Conservation (phyloP, 306 rosid genomes). For the Fagus sylvatica region DNA sequence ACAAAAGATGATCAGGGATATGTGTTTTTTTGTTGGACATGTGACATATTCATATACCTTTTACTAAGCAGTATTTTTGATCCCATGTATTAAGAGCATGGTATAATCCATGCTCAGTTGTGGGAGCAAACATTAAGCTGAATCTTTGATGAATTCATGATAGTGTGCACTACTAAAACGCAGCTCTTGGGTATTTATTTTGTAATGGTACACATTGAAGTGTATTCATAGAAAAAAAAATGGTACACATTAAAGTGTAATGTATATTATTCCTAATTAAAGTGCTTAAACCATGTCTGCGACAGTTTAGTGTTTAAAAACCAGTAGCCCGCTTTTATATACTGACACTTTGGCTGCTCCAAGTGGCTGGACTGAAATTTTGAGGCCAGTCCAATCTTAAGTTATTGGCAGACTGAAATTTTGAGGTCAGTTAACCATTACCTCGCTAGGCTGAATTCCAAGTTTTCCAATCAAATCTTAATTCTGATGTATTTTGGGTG, state of each 20-base stretch:
- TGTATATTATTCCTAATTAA: background rate
- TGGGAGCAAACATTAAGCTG: background rate
- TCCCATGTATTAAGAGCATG: background rate
- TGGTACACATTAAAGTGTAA: background rate
- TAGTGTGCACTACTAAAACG: background rate
- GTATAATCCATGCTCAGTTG: background rate
- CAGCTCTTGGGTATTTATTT: background rate
- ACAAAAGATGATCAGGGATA: background rate
- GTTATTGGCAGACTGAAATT: background rate
- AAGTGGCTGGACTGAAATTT: background rate
- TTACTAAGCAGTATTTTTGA: background rate
- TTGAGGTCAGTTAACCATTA: background rate
- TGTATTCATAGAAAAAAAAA: background rate
- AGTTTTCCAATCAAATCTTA: background rate
- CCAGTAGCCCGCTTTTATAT: background rate
- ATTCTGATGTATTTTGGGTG: background rate
- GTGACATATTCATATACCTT: conserved; percentile 2
- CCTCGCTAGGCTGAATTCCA: background rate
- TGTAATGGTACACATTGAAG: background rate
- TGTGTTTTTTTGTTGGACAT: background rate
- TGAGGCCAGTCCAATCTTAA: background rate
- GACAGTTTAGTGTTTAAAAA: background rate
- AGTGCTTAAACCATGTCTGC: background rate
- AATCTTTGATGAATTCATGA: background rate
- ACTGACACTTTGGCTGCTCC: background rate